Evolutionary conservation across 805 yeast species (phyloP), one percentile per base, ranked within the genome.

Genomic region (Zygosaccharomyces gambellarensis): DNA sequence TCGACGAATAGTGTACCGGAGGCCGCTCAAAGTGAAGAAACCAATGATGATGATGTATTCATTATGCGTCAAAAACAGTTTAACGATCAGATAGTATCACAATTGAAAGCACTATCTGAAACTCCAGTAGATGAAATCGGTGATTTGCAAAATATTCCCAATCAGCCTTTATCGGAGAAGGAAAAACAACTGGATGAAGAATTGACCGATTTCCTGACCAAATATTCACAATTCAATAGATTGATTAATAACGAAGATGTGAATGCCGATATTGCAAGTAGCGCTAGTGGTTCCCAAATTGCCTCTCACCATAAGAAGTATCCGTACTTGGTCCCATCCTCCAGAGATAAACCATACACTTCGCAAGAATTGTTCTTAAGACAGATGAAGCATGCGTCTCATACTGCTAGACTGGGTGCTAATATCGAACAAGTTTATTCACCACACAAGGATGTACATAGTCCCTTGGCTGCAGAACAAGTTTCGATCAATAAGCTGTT

Each of bases 291-390:
- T 27, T 30, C 46, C 9, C 43, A 38, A 17, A 46, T 47, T 7
- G 49, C 46, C 4, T 47, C 54, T 12, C 46, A 43, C 19, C 28
- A 11, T 23, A 48, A 51, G 44, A 54, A 39, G 34, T 54, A 47
- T 42, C 94, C 96, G 43, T 76, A 77, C 54, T 74, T 90, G 52
- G 76, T 76, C 45, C 81, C 82, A 34, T 78, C 92, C 0, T 72
- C 78, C 7, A 75, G 73, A 36, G 74, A 75, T 49, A 82, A 80
- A 65, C 81, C 90, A 36, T 90, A 87, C 67, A 78, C 95, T 1
- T 69, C 73, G 36, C 89, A 87, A 58, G 97, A 90, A 67, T 75
- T 90, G 43, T 83, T 78, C 54, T 72, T 87, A 53, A 82, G 97
- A 63, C 85, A 83, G 59, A 72, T 80, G 62, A 79, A 82, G 60